A percentile compares a stretch with the other conserved stretches of the same genome.
These are phyloP conservation scores for Arctium lappa DNA, from an alignment of 129 eudicot species.

Conservation along the genomic window DNA sequence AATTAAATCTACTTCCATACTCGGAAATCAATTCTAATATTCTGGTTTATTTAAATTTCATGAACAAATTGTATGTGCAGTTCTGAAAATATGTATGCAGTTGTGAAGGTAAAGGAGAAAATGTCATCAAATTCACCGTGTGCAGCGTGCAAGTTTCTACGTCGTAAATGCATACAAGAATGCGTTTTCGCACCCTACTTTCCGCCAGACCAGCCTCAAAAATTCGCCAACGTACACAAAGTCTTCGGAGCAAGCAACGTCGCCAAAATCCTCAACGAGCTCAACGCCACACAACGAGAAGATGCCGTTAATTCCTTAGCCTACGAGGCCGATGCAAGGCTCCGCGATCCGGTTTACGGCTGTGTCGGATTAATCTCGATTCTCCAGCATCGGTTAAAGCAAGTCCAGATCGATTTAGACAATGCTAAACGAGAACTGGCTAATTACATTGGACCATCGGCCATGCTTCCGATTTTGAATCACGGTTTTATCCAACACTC, in stretches of 20 bases:
- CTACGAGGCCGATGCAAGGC: conserved; percentile 82
- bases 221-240: conserved; percentile 77
- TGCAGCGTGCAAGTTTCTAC: conserved; percentile 80
- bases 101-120: conserved; percentile 24
- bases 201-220: conserved; percentile 82
- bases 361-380: conserved; percentile 77
- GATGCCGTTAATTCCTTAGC: conserved; percentile 83
- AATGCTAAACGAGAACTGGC: conserved; percentile 67
- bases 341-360: conserved; percentile 84
- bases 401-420: conserved; percentile 55
- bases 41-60: not conserved
- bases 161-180: conserved; percentile 85
- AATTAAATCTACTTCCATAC: not conserved
- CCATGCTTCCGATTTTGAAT: conserved; percentile 55
- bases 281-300: conserved; percentile 58
- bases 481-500: conserved; percentile 43
- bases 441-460: conserved; percentile 65
- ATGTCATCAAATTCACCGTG: conserved; percentile 84
- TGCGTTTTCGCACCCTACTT: conserved; percentile 91
- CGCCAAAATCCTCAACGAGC: conserved; percentile 67
- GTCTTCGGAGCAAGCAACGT: conserved; percentile 92
- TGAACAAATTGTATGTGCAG: conserved; percentile 25
- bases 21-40: not conserved
- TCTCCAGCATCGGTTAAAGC: conserved; percentile 64
- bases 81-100: conserved; percentile 27